Evolutionary conservation across 1,284 basidiomycete genomes (phyloP), one percentile per base, ranked within the genome.

Genomic region (Sparassis latifolia): DNA sequence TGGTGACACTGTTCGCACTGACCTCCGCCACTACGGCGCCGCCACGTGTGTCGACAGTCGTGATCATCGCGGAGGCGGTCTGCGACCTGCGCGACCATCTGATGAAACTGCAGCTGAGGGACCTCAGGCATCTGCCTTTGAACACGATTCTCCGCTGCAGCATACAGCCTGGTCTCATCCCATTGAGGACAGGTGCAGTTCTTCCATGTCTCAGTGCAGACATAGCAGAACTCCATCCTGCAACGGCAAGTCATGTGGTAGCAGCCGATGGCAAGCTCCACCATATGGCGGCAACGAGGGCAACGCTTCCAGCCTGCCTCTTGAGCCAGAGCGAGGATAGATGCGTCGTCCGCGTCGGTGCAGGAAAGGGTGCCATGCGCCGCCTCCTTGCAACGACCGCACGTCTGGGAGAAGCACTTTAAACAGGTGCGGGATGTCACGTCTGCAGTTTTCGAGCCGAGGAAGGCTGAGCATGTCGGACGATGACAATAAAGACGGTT

Each of bases 171-270:
- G 0, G 51, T 44, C 55, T 82, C 79, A 27, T 81, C 78, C 77
- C 79, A 82, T 41, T 80, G 78, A 0, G 67, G 67, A 53, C 80
- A 83, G 1, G 2, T 9, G 53, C 79, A 81, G 0, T 62, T 67
- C 64, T 79, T 81, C 80, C 80, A 81, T 2, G 52, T 66, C 12
- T 60, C 71, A 0, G 75, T 76, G 55, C 80, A 83, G 2, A 78
- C 52, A 54, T 82, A 69, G 53, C 69, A 69, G 57, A 72, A 69
- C 44, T 69, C 57, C 48, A 63, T 58, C 31, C 62, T 59, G 60
- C 69, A 70, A 6, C 61, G 48, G 60, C 72, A 73, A 3, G 63
- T 69, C 54, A 73, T 71, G 50, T 73, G 71, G 55, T 70, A 69
- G 55, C 70, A 73, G 1, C 71, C 71, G 33, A 65, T 56, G 7